phyloP scores from a whole-genome alignment of 148 eudicot species.

The Chenopodium quinoa region DNA sequence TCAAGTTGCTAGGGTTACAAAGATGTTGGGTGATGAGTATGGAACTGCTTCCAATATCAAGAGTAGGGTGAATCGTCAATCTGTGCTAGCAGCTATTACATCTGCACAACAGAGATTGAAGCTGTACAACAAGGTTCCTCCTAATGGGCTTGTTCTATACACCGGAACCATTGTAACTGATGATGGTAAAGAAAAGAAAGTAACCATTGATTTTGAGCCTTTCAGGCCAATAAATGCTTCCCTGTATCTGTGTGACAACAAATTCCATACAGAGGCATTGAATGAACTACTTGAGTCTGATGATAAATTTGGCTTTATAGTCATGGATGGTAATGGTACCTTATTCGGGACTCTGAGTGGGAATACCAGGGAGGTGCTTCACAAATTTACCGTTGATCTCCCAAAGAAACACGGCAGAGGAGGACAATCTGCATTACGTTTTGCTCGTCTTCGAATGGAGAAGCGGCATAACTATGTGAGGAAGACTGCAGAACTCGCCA shows the following conservation, averaged over 20 bases:
- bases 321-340: conserved; percentile 40
- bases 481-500: conserved; percentile 37
- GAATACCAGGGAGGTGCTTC: conserved; percentile 36
- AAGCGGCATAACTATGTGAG: conserved; percentile 38
- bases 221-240: conserved; percentile 38
- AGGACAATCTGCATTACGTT: conserved; percentile 40
- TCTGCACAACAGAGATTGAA: conserved; percentile 39
- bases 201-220: conserved; percentile 39
- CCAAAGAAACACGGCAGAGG: conserved; percentile 42
- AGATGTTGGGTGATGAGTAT: conserved; percentile 42
- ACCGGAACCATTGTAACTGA: conserved; percentile 39
- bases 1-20: conserved; percentile 36
- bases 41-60: conserved; percentile 41
- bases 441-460: conserved; percentile 43
- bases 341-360: conserved; percentile 36
- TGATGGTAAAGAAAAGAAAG: conserved; percentile 41
- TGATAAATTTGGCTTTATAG: conserved; percentile 36
- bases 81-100: conserved; percentile 39
- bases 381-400: conserved; percentile 39
- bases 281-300: conserved; percentile 37
- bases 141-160: conserved; percentile 37
- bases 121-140: conserved; percentile 38
- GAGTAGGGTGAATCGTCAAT: conserved; percentile 40
- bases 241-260: conserved; percentile 35
- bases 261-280: conserved; percentile 36